Base-by-base conservation (phyloP, 306 rosid species). In the Prosopis cineraria region DNA sequence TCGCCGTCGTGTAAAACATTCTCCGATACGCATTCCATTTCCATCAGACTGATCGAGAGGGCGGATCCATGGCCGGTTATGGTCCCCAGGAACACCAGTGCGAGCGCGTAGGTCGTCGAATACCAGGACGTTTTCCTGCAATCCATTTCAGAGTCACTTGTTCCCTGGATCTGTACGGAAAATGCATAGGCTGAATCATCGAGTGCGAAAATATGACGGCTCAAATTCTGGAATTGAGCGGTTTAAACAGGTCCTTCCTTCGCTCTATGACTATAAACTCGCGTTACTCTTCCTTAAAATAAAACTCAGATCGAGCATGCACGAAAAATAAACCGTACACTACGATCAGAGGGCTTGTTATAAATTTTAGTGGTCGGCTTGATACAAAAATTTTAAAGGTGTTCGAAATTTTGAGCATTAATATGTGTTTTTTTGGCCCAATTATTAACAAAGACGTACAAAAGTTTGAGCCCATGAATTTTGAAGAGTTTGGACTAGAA, bases 1-100 rank as follows among this genome's bases (percentile, higher is more conserved):
- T 86, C 89, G 34, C 85, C 85, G 0, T 63, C 85, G 25, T 86
- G 47, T n/a, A 16, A 6, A 44, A 83, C 44, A 4, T 80, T 24
- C 39, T 86, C 89, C 5, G 84, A 83, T 20, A 86, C 79, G 27
- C 89, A 86, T 83, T 86, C 89, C 0, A 10, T 5, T 6, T 86
- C 87, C 30, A 64, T 72, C 33, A 86, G 78, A 64, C 69, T 83
- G 53, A 86, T 73, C 0, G 89, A 83, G 56, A 86, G 83, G 81
- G 83, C 64, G 0, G 13, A 13, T 1, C 79, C 79, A 0, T 64
- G 76, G 73, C 8, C 24, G 10, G 83, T 55, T 31, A 74, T 69
- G 79, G 6, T 68, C 37, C 76, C 52, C 13, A 86, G 14, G 25
- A 83, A 65, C 22, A 30, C 8, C 25, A 79, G 22, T 9, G 37